Conservation (phyloP, 2,329 filamentous ascomycete species). For the Colletotrichum destructivum region DNA sequence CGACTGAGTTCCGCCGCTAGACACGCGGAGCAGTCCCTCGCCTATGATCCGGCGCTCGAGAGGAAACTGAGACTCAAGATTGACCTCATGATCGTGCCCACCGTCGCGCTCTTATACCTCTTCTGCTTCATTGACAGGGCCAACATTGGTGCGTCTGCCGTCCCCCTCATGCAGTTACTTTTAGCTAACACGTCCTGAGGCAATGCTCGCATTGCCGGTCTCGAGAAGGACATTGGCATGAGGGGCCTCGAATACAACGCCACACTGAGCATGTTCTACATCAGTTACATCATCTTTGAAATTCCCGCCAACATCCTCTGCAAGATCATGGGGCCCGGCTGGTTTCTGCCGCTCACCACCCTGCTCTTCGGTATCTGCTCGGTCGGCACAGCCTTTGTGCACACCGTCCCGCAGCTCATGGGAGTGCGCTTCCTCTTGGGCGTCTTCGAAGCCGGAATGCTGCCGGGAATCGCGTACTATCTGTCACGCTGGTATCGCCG, state of each 20-base stretch:
- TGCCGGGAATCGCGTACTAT: slow-evolving; percentile 78
- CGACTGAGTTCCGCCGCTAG: neutral
- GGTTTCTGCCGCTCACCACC: slow-evolving; percentile 72
- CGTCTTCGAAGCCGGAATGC: slow-evolving; percentile 75
- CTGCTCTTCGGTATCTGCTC: slow-evolving; percentile 72
- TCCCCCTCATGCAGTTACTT: neutral
- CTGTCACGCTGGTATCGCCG: slow-evolving; percentile 75
- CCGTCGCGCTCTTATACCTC: slow-evolving; percentile 73
- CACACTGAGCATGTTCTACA: slow-evolving; percentile 74
- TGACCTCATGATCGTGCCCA: slow-evolving; percentile 73
- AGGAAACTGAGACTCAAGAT: slow-evolving; percentile 70
- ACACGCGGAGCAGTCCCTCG: slow-evolving; percentile 5
- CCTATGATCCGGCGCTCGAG: slow-evolving; percentile 50
- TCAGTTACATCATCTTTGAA: slow-evolving; percentile 76
- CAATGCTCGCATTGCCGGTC: slow-evolving; percentile 72
- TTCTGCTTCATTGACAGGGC: slow-evolving; percentile 79
- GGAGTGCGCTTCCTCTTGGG: slow-evolving; percentile 74
- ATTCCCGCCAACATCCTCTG: slow-evolving; percentile 75
- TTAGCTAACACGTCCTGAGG: slow-evolving; percentile 52
- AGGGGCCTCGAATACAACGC: slow-evolving; percentile 73
- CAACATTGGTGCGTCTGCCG: slow-evolving; percentile 70
- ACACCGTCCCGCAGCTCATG: slow-evolving; percentile 60
- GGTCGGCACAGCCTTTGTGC: slow-evolving; percentile 73
- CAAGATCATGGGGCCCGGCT: slow-evolving; percentile 76
- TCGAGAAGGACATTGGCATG: slow-evolving; percentile 69